Conservation (phyloP, 2,329 filamentous ascomycete species). For the Helotiales sp. region DNA sequence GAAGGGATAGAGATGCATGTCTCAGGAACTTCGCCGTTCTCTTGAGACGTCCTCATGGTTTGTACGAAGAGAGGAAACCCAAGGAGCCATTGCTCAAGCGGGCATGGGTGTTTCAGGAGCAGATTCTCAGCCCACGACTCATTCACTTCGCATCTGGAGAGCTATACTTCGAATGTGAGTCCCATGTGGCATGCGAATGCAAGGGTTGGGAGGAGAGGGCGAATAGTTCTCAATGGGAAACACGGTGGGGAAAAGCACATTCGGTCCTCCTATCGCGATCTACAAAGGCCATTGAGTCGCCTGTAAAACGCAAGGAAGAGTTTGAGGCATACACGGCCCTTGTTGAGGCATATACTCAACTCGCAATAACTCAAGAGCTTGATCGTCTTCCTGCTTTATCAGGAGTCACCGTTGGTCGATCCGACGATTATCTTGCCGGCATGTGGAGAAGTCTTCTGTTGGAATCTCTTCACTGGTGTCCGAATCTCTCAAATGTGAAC, state of each 20-base stretch:
- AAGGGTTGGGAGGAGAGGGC: background rate
- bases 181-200: background rate
- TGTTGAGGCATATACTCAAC: background rate
- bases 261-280: background rate
- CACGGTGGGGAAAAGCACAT: too few species aligned
- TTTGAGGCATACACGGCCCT: background rate
- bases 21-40: too few species aligned
- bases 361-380: background rate
- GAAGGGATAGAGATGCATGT: too few species aligned
- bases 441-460: too few species aligned
- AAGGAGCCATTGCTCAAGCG: background rate
- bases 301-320: background rate
- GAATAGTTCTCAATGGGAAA: too few species aligned
- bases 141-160: background rate
- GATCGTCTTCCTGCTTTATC: background rate
- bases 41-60: background rate
- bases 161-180: background rate
- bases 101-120: background rate
- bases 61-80: background rate
- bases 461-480: too few species aligned
- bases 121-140: background rate
- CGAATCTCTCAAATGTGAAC: too few species aligned
- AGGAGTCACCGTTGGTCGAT: background rate
- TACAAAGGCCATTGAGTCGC: background rate
- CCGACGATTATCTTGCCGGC: too few species aligned